Evolutionary conservation across 2,329 filamentous ascomycete species (phyloP), one percentile per base, ranked within the genome.

Genomic region (Monosporascus sp.): DNA sequence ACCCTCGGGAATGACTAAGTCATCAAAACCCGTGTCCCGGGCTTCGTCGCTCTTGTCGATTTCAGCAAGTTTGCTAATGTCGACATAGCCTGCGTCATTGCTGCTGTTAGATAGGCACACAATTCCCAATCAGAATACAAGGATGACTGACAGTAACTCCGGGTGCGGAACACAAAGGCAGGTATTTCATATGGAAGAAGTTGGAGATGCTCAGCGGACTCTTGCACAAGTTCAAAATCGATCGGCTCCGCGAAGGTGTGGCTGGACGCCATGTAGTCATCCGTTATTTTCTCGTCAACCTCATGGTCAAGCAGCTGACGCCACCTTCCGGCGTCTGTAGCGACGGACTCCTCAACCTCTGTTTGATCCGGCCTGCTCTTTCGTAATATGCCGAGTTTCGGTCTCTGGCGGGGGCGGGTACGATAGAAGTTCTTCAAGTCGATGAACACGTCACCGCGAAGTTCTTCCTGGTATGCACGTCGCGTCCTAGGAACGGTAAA

Each of bases 11-110:
- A 54, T 50, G 18, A 54, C 37, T 18, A 54, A 14, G 45, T 54
- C 52, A 7, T 54, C 45, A 18, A 54, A 54, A 1, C 52, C 49
- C 20, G 37, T 51, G 7, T 51, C 48, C 9, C 52, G 52, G 39
- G 45, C 49, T 20, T 54, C 52, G 27, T 17, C 45, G n/a, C 52
- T 51, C 49, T 54, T 54, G n/a, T 54, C 52, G 6, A 54, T 54
- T 17, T 54, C 49, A 14, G 50, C 52, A 17, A 54, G 9, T 22
- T 43, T 49, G 35, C 48, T 43, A 35, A 54, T 51, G 17, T 54
- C 48, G 38, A 54, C 38, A 17, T 47, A 49, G 2, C 35, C 52
- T 54, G 15, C 24, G 24, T 25, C 24, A 25, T 7, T n/a, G 2
- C 22, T n/a, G 5, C 44, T 36, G 27, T 51, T 45, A 54, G 45